Evolutionary conservation across 352 stramenopile genomes (phyloP), one percentile per base, ranked within the genome.

Genomic region (Phytophthora multivora): DNA sequence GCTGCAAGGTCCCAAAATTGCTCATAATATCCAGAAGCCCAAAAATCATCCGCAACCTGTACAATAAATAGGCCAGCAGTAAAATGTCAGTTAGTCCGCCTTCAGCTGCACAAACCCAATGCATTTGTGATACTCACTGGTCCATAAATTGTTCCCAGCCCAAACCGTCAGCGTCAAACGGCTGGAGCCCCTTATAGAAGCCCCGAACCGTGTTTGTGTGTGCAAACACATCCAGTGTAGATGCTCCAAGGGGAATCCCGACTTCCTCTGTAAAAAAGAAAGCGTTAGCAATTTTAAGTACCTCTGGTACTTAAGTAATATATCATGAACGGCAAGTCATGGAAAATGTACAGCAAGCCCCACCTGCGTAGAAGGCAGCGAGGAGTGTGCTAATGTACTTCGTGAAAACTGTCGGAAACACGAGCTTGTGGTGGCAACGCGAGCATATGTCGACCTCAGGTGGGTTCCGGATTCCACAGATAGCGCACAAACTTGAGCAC

Each of bases 21-120:
- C 83, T 93, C 59, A 87, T 77, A 39, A 95, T 75, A 48, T 95
- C 87, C 4, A 95, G 50, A 19, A 93, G 51, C 0, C 75, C 78
- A 60, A 91, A 95, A 39, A 95, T 83, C 79, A 89, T 89, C 26
- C 83, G 81, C 56, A 95, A 58, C 55, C 86, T 95, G 43, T 16
- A 48, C 16, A 61, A 9, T 13, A n/a, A n/a, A n/a, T n/a, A n/a
- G n/a, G n/a, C n/a, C 28, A 33, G 28, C 28, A 33, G 10, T 33
- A 33, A 33, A n/a, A 13, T 0, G 13, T 3, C 40, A 12, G 31
- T 71, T 58, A 69, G 52, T 47, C 10, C 11, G 23, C 26, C 18
- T 16, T 7, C 21, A 21, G 19, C 16, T 30, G 4, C 5, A 21
- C 13, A 39, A 36, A 5, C n/a, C 15, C 43, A 57, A 40, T 35